Evolutionary conservation across 179 eudicot genomes (phyloP).

Genomic region (Dionaea muscipula): DNA sequence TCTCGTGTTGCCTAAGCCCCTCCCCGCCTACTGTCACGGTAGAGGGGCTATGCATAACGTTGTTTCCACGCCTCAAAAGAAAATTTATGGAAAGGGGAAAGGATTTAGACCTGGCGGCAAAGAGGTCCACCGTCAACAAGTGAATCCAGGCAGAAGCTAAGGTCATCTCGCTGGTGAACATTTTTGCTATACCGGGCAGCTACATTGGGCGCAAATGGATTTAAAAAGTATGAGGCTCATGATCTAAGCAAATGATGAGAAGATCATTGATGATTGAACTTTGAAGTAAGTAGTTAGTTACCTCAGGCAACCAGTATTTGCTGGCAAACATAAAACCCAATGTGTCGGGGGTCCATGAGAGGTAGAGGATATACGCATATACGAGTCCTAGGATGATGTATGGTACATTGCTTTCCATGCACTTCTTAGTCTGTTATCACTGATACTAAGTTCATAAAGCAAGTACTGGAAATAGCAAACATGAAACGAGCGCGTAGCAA

Average conservation of each 20-base stretch:
- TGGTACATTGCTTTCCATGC: slow-evolving; percentile 62
- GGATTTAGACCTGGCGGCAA: slow-evolving; percentile 62
- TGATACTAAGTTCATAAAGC: not conserved
- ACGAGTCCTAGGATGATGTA: slow-evolving; percentile 56
- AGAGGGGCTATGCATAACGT: too few species aligned
- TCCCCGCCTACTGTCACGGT: too few species aligned
- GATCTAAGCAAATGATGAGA: not conserved
- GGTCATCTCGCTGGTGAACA: slow-evolving; percentile 88
- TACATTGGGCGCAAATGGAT: slow-evolving; percentile 13
- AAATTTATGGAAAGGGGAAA: not conserved
- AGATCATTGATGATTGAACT: not conserved
- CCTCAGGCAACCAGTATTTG: slow-evolving; percentile 92
- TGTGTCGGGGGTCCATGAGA: slow-evolving; percentile 93
- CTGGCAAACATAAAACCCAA: slow-evolving; percentile 66
- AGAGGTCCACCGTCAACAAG: slow-evolving; percentile 70
- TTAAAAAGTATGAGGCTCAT: not conserved
- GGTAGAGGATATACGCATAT: slow-evolving; percentile 62
- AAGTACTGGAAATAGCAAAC: too few species aligned
- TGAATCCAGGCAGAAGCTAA: slow-evolving; percentile 97
- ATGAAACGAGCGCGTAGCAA: too few species aligned
- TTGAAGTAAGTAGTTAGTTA: slow-evolving; percentile 19
- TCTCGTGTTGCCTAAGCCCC: too few species aligned
- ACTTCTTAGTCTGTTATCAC: slow-evolving; percentile 62
- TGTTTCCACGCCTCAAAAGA: not conserved
- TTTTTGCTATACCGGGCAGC: slow-evolving; percentile 74